Base-by-base conservation (phyloP, 306 rosid species). In the Corylus avellana region DNA sequence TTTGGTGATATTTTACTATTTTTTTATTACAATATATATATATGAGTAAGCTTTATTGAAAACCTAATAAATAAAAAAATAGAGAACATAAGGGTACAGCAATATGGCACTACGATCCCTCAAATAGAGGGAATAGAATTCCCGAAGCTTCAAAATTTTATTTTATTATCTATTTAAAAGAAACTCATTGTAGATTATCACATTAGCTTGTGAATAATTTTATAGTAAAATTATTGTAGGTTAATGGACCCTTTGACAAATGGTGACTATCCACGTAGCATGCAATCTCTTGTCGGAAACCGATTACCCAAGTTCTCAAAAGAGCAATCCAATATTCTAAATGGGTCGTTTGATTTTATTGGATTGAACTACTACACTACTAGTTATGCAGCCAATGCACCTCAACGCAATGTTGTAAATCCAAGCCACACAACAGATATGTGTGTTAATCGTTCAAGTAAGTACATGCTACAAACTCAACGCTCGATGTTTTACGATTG, bases 291-390 rank as follows among this genome's bases (percentile, higher is more conserved):
- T 5, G 87, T 82, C 5, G 88, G 88, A 70, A 61, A 53, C 0
- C 88, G 92, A 70, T 80, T 88, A 79, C 91, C 94, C 0, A 76
- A 70, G 79, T 91, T 91, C 80, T 75, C 90, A 0, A 57, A 56
- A 72, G 82, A 84, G 16, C 73, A 91, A 63, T 85, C 79, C 61
- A 50, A 76, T 39, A 75, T 80, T 81, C 76, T 91, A 22, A 86
- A 85, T 25, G 85, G 89, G 37, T 88, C 96, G 27, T 85, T 79
- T 16, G 93, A 91, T 80, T 91, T 91, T 54, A 42, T 91, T 25
- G 96, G 96, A 73, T 17, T 90, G 63, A 90, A 90, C 75, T 90
- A 90, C 72, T 90, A 90, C 82, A 82, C 88, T 39, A 39, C 90
- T 46, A 50, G 75, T 49, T 90, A 85, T 77, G 92, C 86, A 73